Percentiles rank a stretch among this genome's conserved stretches.
Evolutionary conservation across 768 basidiomycete species (phyloP).

Genomic region (Trametes sanguinea): DNA sequence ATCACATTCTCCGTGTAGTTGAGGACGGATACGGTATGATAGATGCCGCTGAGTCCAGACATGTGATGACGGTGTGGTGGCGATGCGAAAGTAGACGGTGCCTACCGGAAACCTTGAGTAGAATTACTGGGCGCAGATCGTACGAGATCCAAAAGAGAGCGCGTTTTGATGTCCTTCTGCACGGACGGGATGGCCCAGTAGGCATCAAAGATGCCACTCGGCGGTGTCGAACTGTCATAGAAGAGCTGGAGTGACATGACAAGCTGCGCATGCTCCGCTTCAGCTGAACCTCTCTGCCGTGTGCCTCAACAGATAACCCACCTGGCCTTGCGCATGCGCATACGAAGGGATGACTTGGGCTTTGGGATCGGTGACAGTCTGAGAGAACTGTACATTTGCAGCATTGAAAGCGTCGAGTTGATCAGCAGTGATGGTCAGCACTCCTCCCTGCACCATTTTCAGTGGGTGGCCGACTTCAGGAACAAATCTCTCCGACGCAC

Average conservation of each 20-base stretch:
- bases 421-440: constrained; percentile 35
- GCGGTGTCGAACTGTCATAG: constrained; percentile 57
- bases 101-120: constrained; percentile 34
- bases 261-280: constrained; percentile 2
- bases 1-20: constrained; percentile 41
- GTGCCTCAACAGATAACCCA: constrained; percentile 17
- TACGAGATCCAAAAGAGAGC: constrained; percentile 46
- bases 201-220: constrained; percentile 51
- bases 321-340: constrained; percentile 38
- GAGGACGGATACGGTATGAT: constrained; percentile 46
- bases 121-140: constrained; percentile 38
- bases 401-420: constrained; percentile 28
- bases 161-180: constrained; percentile 40
- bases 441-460: constrained; percentile 45
- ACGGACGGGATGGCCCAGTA: constrained; percentile 49
- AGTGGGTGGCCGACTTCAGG: no score
- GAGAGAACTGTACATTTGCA: constrained; percentile 45
- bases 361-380: constrained; percentile 50
- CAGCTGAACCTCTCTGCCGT: no score
- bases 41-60: constrained; percentile 17
- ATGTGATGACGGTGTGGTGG: no score
- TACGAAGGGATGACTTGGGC: constrained; percentile 51
- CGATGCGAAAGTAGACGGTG: not conserved
- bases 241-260: constrained; percentile 45
- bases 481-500: no score